Conservation (phyloP, 2,329 filamentous ascomycete species). For the Penicillium frequentans region DNA sequence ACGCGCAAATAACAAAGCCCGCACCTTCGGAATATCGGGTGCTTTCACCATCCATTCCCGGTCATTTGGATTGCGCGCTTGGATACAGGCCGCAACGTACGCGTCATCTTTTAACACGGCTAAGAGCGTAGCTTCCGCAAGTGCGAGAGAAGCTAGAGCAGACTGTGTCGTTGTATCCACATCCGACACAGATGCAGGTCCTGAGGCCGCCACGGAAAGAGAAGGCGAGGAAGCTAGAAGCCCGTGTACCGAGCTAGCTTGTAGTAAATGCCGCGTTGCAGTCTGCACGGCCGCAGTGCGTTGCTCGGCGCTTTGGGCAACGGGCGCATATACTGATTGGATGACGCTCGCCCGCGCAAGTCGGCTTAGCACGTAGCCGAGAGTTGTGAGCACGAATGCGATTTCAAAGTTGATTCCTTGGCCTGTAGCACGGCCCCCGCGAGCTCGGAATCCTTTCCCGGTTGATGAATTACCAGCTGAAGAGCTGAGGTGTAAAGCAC, state of each 20-base stretch:
- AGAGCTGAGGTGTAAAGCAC: slow-evolving; percentile 3
- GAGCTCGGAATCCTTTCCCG: slow-evolving; percentile 39
- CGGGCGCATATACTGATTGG: slow-evolving; percentile 65
- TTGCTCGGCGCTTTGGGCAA: slow-evolving; percentile 64
- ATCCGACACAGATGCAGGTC: slow-evolving; percentile 39
- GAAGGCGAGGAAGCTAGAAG: slow-evolving; percentile 62
- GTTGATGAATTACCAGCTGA: neutral
- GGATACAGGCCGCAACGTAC: slow-evolving; percentile 78
- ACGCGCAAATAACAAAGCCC: slow-evolving; percentile 82
- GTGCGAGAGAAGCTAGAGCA: slow-evolving; percentile 57
- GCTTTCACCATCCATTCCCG: slow-evolving; percentile 97
- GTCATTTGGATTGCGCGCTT: slow-evolving; percentile 77
- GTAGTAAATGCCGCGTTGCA: slow-evolving; percentile 75
- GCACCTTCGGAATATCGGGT: slow-evolving; percentile 82
- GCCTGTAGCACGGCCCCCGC: slow-evolving; percentile 68
- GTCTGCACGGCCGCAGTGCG: slow-evolving; percentile 68
- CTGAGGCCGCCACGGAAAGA: slow-evolving; percentile 31
- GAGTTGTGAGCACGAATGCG: slow-evolving; percentile 72
- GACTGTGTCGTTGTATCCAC: slow-evolving; percentile 46
- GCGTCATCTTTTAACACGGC: slow-evolving; percentile 93
- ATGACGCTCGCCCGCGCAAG: slow-evolving; percentile 72
- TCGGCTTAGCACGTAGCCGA: slow-evolving; percentile 72
- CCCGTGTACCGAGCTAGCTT: slow-evolving; percentile 75
- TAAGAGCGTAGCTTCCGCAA: slow-evolving; percentile 86
- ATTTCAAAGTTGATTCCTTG: slow-evolving; percentile 79